A percentile compares a stretch with the other conserved stretches of the same genome.
Conservation (phyloP, 2,329 filamentous ascomycete genomes). For the Byssochlamys sp. region DNA sequence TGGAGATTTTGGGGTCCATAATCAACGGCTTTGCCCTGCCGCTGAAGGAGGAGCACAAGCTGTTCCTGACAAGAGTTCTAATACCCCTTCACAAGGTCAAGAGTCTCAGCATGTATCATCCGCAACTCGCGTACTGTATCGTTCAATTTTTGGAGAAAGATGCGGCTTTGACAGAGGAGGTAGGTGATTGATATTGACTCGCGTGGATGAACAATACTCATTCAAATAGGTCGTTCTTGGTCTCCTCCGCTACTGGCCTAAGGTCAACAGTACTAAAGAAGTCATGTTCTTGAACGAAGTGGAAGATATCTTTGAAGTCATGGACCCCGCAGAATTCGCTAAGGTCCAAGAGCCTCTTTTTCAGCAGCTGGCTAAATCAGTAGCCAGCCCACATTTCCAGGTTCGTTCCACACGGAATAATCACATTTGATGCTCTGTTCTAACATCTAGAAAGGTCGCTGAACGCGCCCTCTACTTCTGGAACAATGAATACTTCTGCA, state of each 20-base stretch:
- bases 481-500: slow-evolving; percentile 99
- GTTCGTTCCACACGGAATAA: slow-evolving; percentile 26
- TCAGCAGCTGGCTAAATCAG: slow-evolving; percentile 93
- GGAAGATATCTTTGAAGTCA: slow-evolving; percentile 98
- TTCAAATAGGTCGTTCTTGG: slow-evolving; percentile 73
- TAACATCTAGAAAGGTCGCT: slow-evolving; percentile 53
- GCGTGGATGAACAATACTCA: background rate
- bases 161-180: slow-evolving; percentile 90
- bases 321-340: slow-evolving; percentile 96
- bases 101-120: slow-evolving; percentile 99
- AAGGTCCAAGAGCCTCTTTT: slow-evolving; percentile 98
- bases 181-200: slow-evolving; percentile 33
- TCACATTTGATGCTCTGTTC: background rate
- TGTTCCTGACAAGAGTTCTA: slow-evolving; percentile 87
- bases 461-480: slow-evolving; percentile 97
- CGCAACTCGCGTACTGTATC: slow-evolving; percentile 95
- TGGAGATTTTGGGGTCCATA: slow-evolving; percentile 95
- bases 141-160: slow-evolving; percentile 98
- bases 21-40: slow-evolving; percentile 97
- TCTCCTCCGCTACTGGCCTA: slow-evolving; percentile 92
- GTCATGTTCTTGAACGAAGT: slow-evolving; percentile 99
- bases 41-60: slow-evolving; percentile 95
- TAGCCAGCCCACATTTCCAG: slow-evolving; percentile 97
- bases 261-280: slow-evolving; percentile 98
- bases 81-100: slow-evolving; percentile 96